Conservation (phyloP, 305 asterid genomes). For the Fraxinus xanthoxyloides region DNA sequence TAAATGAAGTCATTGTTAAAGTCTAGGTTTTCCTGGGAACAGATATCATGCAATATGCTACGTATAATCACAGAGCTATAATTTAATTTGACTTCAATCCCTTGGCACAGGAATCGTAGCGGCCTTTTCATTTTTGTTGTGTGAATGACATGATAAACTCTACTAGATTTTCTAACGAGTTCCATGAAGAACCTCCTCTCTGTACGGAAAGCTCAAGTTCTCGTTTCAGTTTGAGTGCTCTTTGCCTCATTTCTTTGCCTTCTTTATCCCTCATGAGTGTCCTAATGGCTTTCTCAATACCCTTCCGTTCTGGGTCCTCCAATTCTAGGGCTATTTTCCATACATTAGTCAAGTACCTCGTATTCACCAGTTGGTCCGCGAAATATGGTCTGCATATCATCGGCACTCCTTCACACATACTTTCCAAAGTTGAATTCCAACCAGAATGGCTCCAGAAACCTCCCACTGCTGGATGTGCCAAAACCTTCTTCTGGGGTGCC, state of each 20-base stretch:
- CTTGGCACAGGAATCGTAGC: background rate
- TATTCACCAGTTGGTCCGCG: constrained; percentile 40
- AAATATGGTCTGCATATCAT: constrained; percentile 50
- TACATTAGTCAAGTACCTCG: constrained; percentile 38
- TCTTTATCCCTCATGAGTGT: constrained; percentile 27
- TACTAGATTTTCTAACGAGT: constrained; percentile 11
- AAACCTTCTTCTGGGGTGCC: constrained; percentile 51
- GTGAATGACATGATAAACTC: constrained; percentile 20
- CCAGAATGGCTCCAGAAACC: constrained; percentile 53
- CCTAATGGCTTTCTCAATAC: constrained; percentile 33
- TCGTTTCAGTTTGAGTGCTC: constrained; percentile 27
- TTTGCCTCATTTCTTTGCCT: constrained; percentile 35
- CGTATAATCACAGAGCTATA: background rate
- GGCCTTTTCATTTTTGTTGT: background rate
- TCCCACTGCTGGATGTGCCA: constrained; percentile 45
- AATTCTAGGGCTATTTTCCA: constrained; percentile 45
- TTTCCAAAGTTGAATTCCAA: constrained; percentile 56
- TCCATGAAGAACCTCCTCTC: constrained; percentile 27
- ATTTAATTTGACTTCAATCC: background rate
- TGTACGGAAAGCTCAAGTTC: constrained; percentile 7
- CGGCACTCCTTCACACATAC: constrained; percentile 45
- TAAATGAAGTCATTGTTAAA: background rate
- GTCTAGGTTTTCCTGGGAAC: background rate
- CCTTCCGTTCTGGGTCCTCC: constrained; percentile 21
- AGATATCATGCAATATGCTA: background rate